Evolutionary conservation across 345 rosid species (phyloP).

Genomic region (sweet orange (Citrus sinensis)): DVS_A1.0 CM039162.1:25815501-25816000

Average conservation of each 20-base stretch:
- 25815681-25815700: slow-evolving; percentile 13
- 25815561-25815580: slow-evolving; percentile 54
- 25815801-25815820: slow-evolving; percentile 1
- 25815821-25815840: slow-evolving; percentile 11
- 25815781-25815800: not conserved
- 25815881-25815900: slow-evolving; percentile 29
- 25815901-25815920: slow-evolving; percentile 40
- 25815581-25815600: slow-evolving; percentile 65
- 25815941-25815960: not conserved
- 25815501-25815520: too few species aligned
- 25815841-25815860: slow-evolving; percentile 45
- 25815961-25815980: not conserved
- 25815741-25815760: not conserved
- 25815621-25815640: slow-evolving; percentile 38
- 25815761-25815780: not conserved
- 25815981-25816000: not conserved
- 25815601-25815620: slow-evolving; percentile 68
- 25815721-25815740: slow-evolving; percentile 35
- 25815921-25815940: slow-evolving; percentile 11
- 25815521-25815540: not conserved
- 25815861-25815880: slow-evolving; percentile 31
- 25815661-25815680: slow-evolving; percentile 19
- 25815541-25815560: not conserved
- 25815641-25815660: slow-evolving; percentile 21
- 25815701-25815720: slow-evolving; percentile 11